A percentile compares a stretch with the other conserved stretches of the same genome.
Conservation (phyloP, 2,329 filamentous ascomycete genomes). For the Aureobasidium melanogenum region DNA sequence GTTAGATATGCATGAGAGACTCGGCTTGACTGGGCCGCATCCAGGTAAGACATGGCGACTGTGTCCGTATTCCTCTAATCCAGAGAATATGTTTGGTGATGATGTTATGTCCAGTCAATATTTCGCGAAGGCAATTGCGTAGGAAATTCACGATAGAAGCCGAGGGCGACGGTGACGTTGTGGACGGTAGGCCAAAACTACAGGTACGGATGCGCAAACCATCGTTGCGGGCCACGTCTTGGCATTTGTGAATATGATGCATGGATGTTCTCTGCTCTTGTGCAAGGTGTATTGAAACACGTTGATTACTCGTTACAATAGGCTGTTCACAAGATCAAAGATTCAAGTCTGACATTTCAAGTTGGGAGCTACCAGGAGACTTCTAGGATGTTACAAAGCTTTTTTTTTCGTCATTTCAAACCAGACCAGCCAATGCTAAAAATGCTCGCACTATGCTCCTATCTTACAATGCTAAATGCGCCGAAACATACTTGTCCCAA, state of each 20-base stretch:
- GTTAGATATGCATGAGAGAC: not conserved
- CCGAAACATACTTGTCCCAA: constrained; percentile 17
- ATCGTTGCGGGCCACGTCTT: not conserved
- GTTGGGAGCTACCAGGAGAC: no score
- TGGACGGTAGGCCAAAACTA: not conserved
- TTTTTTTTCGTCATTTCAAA: no score
- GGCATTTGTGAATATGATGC: not conserved
- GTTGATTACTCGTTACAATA: no score
- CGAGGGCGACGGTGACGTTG: not conserved
- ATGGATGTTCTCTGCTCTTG: not conserved
- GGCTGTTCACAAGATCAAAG: no score
- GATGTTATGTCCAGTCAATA: not conserved
- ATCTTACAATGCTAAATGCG: constrained; percentile 1
- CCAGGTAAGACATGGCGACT: not conserved
- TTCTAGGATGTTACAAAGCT: no score
- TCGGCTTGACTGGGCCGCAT: not conserved
- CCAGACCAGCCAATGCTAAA: not conserved
- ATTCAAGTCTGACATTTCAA: no score
- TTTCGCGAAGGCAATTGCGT: not conserved
- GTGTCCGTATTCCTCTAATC: no score
- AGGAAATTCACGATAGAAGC: not conserved
- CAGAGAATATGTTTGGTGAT: not conserved
- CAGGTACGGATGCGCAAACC: not conserved
- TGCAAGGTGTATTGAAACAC: not conserved
- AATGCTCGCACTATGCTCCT: not conserved